phyloP scores from a whole-genome alignment of 176 grass and related monocot species.

The Zea mays region Zm-B73-REFERENCE-NAM-5.0 NC_050103.1:166606001-166606500 shows the following conservation, averaged over 20 bases:
- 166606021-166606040: background rate
- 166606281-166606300: conserved; percentile 79
- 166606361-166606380: conserved; percentile 55
- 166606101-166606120: conserved; percentile 25
- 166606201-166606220: conserved; percentile 74
- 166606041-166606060: too few species aligned
- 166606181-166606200: conserved; percentile 88
- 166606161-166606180: conserved; percentile 61
- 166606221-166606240: conserved; percentile 75
- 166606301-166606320: conserved; percentile 66
- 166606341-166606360: conserved; percentile 64
- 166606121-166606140: conserved; percentile 73
- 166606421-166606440: conserved; percentile 63
- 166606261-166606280: conserved; percentile 76
- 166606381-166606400: conserved; percentile 67
- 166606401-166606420: conserved; percentile 45
- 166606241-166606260: conserved; percentile 72
- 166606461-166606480: conserved; percentile 69
- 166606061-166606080: too few species aligned
- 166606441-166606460: conserved; percentile 63
- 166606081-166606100: too few species aligned
- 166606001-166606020: conserved; percentile 66
- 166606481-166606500: conserved; percentile 59
- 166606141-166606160: conserved; percentile 76
- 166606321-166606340: conserved; percentile 70